Evolutionary conservation across 2,329 filamentous ascomycete species (phyloP).

Genomic region (Fusarium sp.): DNA sequence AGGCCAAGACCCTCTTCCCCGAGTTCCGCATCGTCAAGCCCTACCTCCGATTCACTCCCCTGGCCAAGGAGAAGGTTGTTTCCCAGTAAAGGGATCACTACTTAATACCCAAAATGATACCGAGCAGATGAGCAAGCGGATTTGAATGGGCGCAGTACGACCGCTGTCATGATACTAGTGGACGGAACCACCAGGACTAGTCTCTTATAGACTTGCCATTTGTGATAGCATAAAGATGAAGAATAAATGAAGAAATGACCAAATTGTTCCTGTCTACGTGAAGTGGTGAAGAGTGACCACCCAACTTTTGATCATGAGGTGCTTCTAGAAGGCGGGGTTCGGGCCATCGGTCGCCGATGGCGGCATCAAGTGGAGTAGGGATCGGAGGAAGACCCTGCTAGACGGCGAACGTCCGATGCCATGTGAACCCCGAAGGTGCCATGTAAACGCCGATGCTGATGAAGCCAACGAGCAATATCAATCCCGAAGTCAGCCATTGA

Average conservation of each 20-base stretch:
- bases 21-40: slow-evolving; percentile 77
- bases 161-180: neutral
- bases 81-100: slow-evolving; percentile 26
- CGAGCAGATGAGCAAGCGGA: slow-evolving; percentile 36
- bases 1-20: slow-evolving; percentile 90
- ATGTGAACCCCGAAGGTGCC: neutral
- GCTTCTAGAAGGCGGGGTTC: slow-evolving; percentile 21
- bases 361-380: slow-evolving; percentile 8
- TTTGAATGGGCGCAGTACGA: slow-evolving; percentile 29
- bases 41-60: slow-evolving; percentile 79
- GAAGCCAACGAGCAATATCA: neutral
- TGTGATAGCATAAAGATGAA: slow-evolving; percentile 37
- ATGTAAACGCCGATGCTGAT: neutral
- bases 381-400: slow-evolving; percentile 9
- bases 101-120: slow-evolving; percentile 36
- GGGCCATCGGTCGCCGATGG: slow-evolving; percentile 34
- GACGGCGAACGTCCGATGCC: neutral
- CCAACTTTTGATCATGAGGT: neutral
- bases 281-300: too few species aligned
- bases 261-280: neutral
- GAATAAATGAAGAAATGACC: slow-evolving; percentile 42
- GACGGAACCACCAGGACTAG: slow-evolving; percentile 23
- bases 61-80: slow-evolving; percentile 64
- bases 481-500: neutral
- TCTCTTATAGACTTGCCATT: slow-evolving; percentile 29